A percentile compares a stretch with the other conserved stretches of the same genome.
These are phyloP conservation scores for Ocimum tenuiflorum DNA, from an alignment of 257 asterid species.

Conservation along the genomic window DNA sequence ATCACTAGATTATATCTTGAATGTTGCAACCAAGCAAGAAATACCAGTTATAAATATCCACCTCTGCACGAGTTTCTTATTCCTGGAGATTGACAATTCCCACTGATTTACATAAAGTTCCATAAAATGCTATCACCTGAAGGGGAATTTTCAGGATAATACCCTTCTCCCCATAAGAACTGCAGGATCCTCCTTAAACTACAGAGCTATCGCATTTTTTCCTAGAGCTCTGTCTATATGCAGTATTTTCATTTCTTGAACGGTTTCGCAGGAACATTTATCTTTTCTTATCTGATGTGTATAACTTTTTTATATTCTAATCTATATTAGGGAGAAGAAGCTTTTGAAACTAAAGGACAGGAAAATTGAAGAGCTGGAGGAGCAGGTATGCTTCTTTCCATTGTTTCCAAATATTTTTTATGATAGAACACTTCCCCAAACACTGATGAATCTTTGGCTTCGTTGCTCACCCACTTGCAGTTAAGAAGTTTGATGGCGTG, in stretches of 20 bases:
- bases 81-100: neutral
- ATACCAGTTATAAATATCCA: neutral
- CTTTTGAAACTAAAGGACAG: conserved; percentile 40
- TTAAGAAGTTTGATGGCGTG: conserved; percentile 45
- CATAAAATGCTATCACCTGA: too few relatives aligned
- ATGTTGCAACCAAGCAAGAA: neutral
- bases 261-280: too few relatives aligned
- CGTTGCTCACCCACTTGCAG: conserved; percentile 34
- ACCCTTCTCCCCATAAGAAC: too few relatives aligned
- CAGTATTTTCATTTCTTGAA: too few relatives aligned
- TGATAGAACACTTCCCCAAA: neutral
- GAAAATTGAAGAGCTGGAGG: conserved; percentile 67
- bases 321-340: conserved; percentile 48
- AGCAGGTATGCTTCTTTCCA: conserved; percentile 42
- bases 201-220: too few relatives aligned
- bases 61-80: neutral
- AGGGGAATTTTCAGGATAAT: too few relatives aligned
- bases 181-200: too few relatives aligned
- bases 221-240: too few relatives aligned
- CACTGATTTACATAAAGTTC: neutral
- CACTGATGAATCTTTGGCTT: conserved; percentile 12
- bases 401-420: neutral
- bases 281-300: too few relatives aligned
- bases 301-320: neutral
- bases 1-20: neutral